A percentile compares a stretch with the other conserved stretches of the same genome.
These are phyloP conservation scores for Saccharomyces uvarum DNA, from an alignment of 1,139 yeast species.

Conservation along the genomic window DNA sequence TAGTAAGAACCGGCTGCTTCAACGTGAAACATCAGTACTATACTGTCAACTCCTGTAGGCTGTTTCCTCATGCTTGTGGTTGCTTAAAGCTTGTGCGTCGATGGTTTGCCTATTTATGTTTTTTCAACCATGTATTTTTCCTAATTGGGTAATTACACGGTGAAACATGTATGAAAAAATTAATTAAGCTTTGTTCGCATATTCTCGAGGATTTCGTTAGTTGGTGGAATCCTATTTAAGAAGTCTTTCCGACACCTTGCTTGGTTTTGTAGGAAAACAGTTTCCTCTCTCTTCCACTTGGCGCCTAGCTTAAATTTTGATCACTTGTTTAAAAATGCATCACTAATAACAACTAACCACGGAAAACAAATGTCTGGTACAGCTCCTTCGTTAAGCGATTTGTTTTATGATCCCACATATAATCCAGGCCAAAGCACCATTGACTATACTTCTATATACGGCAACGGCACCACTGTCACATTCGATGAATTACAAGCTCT, in stretches of 20 bases:
- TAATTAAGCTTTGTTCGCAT: background rate
- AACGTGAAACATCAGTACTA: background rate
- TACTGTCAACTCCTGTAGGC: background rate
- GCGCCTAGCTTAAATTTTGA: background rate
- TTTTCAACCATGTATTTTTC: conserved; percentile 5
- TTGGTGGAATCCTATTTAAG: background rate
- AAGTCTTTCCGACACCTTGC: background rate
- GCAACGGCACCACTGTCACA: conserved; percentile 28
- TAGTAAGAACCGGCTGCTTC: background rate
- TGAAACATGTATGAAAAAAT: background rate
- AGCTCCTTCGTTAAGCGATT: conserved; percentile 7
- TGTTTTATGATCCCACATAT: conserved; percentile 18
- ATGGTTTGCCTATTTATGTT: background rate
- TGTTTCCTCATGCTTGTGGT: background rate
- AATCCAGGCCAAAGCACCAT: conserved; percentile 24
- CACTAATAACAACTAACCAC: background rate
- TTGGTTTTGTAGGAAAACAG: background rate
- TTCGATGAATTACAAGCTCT: conserved; percentile 35
- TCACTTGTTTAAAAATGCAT: background rate
- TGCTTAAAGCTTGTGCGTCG: background rate
- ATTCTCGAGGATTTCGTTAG: background rate
- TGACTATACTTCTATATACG: conserved; percentile 26
- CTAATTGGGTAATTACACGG: conserved; percentile 8
- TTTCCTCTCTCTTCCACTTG: background rate
- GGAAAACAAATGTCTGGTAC: background rate